These are phyloP conservation scores for Orobanche coerulescens DNA, from an alignment of 257 asterid species.

Conservation along the genomic window DNA sequence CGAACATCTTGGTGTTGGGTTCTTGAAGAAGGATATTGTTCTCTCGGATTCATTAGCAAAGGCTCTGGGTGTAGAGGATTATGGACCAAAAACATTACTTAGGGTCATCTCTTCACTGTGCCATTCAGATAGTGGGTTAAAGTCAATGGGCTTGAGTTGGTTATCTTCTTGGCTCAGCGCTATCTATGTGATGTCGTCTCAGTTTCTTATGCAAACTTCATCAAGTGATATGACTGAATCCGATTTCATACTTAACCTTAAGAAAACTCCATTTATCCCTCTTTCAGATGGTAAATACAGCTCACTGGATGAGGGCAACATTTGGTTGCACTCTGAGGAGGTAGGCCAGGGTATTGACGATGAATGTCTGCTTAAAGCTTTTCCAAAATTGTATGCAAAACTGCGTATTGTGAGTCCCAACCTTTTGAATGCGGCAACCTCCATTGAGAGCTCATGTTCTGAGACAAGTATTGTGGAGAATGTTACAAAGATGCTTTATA, in stretches of 20 bases:
- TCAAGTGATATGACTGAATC: slow-evolving; percentile 35
- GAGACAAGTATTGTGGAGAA: slow-evolving; percentile 42
- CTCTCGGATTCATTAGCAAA: slow-evolving; percentile 76
- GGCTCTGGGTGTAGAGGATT: slow-evolving; percentile 82
- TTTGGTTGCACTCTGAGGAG: slow-evolving; percentile 71
- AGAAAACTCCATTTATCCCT: slow-evolving; percentile 69
- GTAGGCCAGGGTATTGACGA: slow-evolving; percentile 35
- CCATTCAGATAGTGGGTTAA: slow-evolving; percentile 44
- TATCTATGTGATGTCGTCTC: slow-evolving; percentile 44
- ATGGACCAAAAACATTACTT: slow-evolving; percentile 65
- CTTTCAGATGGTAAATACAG: slow-evolving; percentile 70
- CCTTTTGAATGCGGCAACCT: slow-evolving; percentile 55
- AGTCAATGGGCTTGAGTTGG: slow-evolving; percentile 72
- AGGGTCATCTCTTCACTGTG: slow-evolving; percentile 56
- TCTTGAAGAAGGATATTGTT: slow-evolving; percentile 64
- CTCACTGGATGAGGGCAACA: slow-evolving; percentile 56
- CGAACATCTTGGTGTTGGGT: slow-evolving; percentile 86
- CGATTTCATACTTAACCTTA: slow-evolving; percentile 45
- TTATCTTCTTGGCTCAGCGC: slow-evolving; percentile 68
- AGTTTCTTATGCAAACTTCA: slow-evolving; percentile 28
- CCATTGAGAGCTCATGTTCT: slow-evolving; percentile 37
- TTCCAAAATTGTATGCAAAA: slow-evolving; percentile 58
- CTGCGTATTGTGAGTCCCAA: slow-evolving; percentile 65
- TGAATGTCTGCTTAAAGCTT: slow-evolving; percentile 46
- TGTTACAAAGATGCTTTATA: slow-evolving; percentile 63